phyloP scores from a whole-genome alignment of 2,329 filamentous ascomycete species.

The Pseudonectria foliicola region DNA sequence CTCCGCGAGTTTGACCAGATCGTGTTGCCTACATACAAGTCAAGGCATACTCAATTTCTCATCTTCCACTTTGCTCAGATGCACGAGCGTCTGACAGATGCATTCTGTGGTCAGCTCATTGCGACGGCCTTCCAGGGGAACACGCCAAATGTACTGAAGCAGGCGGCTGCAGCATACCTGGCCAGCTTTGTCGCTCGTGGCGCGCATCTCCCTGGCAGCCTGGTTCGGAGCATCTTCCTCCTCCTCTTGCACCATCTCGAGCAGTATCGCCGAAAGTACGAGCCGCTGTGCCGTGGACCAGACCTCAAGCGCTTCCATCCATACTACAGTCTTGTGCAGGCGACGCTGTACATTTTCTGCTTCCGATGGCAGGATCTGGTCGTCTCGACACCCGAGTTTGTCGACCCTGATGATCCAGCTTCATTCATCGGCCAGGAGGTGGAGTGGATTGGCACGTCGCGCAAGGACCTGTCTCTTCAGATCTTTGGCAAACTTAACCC shows the following conservation, averaged over 20 bases:
- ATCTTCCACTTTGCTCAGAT: conserved; percentile 92
- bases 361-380: conserved; percentile 95
- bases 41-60: conserved; percentile 89
- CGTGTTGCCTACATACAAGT: conserved; percentile 85
- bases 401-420: conserved; percentile 54
- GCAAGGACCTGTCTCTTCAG: conserved; percentile 65
- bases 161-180: conserved; percentile 85
- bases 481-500: conserved; percentile 89
- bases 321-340: conserved; percentile 86
- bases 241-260: conserved; percentile 74
- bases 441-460: conserved; percentile 67
- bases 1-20: conserved; percentile 80
- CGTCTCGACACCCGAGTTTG: conserved; percentile 49
- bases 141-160: conserved; percentile 65
- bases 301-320: conserved; percentile 76
- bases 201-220: conserved; percentile 65
- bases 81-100: conserved; percentile 69
- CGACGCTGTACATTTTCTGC: conserved; percentile 89
- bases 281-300: conserved; percentile 70
- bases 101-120: conserved; percentile 70
- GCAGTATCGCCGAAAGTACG: conserved; percentile 63
- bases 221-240: conserved; percentile 76
- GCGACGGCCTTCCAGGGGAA: conserved; percentile 47
- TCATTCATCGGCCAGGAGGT: conserved; percentile 64
- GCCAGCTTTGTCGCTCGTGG: conserved; percentile 91